A percentile compares a stretch with the other conserved stretches of the same genome.
Conservation (phyloP, 371 early-diverging fungal species). For the Haplosporangium sp. region DNA sequence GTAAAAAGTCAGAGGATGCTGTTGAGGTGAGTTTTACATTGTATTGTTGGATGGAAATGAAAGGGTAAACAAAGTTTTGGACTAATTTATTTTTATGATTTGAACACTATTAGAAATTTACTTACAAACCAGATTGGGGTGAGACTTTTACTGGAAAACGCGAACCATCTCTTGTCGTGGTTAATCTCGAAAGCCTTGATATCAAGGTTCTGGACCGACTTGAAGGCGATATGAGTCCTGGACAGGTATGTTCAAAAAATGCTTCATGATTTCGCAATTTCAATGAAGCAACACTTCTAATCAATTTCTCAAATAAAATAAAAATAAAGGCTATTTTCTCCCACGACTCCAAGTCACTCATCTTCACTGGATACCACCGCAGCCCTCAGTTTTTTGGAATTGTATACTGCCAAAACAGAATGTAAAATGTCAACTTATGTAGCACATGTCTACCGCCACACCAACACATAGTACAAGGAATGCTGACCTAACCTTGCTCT, state of each 20-base stretch:
- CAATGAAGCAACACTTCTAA: no score
- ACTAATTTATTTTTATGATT: background rate
- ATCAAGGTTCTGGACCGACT: conserved; percentile 41
- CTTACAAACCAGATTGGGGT: conserved; percentile 66
- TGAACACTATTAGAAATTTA: conserved; percentile 28
- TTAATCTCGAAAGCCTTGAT: conserved; percentile 54
- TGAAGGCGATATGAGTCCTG: conserved; percentile 45
- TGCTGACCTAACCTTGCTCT: background rate
- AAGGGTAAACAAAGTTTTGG: no score
- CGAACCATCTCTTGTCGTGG: conserved; percentile 60
- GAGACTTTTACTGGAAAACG: conserved; percentile 65
- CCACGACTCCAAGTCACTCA: conserved; percentile 53
- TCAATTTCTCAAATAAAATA: no score
- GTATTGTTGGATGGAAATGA: no score
- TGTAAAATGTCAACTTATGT: conserved; percentile 22
- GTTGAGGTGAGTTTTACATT: conserved; percentile 25
- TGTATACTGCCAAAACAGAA: conserved; percentile 67
- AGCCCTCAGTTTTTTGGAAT: conserved; percentile 62
- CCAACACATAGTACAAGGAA: background rate
- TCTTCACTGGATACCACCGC: conserved; percentile 66
- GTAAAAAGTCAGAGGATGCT: conserved; percentile 55
- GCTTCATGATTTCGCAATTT: background rate
- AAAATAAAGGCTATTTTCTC: conserved; percentile 41
- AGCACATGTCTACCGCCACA: background rate
- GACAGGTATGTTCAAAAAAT: conserved; percentile 20